phyloP scores from a whole-genome alignment of 2,329 filamentous ascomycete species.

The Pezicula neosporulosa region DNA sequence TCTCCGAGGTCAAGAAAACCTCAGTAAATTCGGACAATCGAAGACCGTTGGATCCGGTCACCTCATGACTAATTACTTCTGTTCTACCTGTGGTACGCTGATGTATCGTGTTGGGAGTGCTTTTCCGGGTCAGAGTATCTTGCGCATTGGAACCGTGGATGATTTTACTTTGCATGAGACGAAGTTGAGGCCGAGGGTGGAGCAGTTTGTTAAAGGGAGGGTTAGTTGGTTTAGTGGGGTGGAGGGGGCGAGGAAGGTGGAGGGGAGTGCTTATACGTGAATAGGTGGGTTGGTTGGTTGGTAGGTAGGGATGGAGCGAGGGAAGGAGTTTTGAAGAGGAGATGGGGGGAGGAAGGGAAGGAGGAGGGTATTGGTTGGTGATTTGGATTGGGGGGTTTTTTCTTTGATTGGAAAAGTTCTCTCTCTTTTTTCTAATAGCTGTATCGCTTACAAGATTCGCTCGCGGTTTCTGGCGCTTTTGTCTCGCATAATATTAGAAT shows the following conservation, averaged over 20 bases:
- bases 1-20: constrained; percentile 46
- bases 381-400: too few relatives aligned
- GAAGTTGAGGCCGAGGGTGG: constrained; percentile 48
- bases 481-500: too few relatives aligned
- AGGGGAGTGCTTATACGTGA: neutral
- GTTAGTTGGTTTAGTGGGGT: constrained; percentile 43
- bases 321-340: too few relatives aligned
- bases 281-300: too few relatives aligned
- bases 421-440: too few relatives aligned
- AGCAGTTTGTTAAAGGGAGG: constrained; percentile 49
- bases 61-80: constrained; percentile 61
- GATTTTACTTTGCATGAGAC: constrained; percentile 56
- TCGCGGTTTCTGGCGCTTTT: too few relatives aligned
- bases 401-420: too few relatives aligned
- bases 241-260: constrained; percentile 26
- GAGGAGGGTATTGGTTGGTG: too few relatives aligned
- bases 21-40: constrained; percentile 43
- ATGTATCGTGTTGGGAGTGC: constrained; percentile 50
- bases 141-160: constrained; percentile 59
- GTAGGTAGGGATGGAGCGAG: too few relatives aligned
- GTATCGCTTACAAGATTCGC: too few relatives aligned
- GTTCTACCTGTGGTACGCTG: constrained; percentile 53
- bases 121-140: constrained; percentile 43
- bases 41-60: constrained; percentile 44
- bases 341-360: too few relatives aligned